phyloP scores from a whole-genome alignment of 1,284 basidiomycete species.

The Austropuccinia psidii region DNA sequence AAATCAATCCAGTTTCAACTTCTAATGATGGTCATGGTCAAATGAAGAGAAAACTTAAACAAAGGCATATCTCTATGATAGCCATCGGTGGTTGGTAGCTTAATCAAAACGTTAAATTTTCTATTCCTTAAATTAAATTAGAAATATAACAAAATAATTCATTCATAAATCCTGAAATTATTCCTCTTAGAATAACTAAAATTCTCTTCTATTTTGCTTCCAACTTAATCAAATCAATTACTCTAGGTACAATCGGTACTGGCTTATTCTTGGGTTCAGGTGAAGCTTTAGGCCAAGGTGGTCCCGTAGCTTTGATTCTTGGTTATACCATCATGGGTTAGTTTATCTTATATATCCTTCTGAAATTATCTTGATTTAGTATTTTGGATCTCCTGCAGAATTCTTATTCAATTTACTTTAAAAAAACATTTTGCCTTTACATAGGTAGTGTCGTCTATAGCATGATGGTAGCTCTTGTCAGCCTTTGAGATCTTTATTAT shows the following conservation, averaged over 20 bases:
- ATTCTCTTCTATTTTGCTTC: too few species aligned
- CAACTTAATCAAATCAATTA: neutral
- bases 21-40: neutral
- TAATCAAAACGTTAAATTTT: neutral
- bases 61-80: conserved; percentile 28
- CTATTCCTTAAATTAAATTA: neutral
- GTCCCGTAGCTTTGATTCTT: conserved; percentile 10
- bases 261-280: conserved; percentile 20
- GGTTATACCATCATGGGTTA: conserved; percentile 23
- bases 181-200: too few species aligned
- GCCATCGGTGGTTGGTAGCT: conserved; percentile 20
- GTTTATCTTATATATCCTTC: too few species aligned
- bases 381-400: neutral
- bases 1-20: neutral
- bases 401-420: neutral
- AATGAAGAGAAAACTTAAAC: neutral
- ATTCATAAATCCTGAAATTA: too few species aligned
- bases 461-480: conserved; percentile 25
- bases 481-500: neutral
- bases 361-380: neutral
- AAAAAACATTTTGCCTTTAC: neutral
- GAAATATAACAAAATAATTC: too few species aligned
- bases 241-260: conserved; percentile 17
- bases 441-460: conserved; percentile 2
- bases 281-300: conserved; percentile 2